These are phyloP conservation scores for Colletotrichum eleusines DNA, from an alignment of 2,329 filamentous ascomycete species.

Conservation along the genomic window DNA sequence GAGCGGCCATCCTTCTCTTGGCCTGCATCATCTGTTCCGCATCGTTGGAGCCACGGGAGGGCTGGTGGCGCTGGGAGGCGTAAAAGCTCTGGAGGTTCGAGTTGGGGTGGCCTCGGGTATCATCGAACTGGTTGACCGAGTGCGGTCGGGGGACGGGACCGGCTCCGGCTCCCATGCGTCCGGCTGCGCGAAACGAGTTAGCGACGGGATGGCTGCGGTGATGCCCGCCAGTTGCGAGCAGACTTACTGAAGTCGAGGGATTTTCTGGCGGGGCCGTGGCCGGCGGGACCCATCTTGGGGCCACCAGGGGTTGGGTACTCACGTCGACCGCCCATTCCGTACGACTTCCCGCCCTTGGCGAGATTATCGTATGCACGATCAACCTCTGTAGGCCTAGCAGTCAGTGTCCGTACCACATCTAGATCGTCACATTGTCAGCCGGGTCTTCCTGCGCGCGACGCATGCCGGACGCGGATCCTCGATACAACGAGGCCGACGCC, in stretches of 20 bases:
- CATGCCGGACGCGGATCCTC: background rate
- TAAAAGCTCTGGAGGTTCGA: constrained; percentile 95
- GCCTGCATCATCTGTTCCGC: constrained; percentile 99
- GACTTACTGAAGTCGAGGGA: constrained; percentile 48
- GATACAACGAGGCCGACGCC: background rate
- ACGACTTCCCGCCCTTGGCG: constrained; percentile 95
- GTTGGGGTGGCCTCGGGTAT: constrained; percentile 77
- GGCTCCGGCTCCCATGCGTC: constrained; percentile 70
- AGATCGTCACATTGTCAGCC: constrained; percentile 33
- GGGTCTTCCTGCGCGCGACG: constrained; percentile 29
- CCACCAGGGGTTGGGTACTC: constrained; percentile 77
- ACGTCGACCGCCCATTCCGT: constrained; percentile 79
- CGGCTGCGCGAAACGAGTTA: constrained; percentile 65
- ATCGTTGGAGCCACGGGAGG: constrained; percentile 85
- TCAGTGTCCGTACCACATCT: constrained; percentile 43
- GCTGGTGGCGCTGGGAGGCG: constrained; percentile 91
- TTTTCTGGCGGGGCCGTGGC: constrained; percentile 47
- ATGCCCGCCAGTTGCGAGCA: constrained; percentile 42
- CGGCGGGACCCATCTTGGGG: constrained; percentile 49
- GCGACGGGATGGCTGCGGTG: constrained; percentile 41
- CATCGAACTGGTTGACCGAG: constrained; percentile 85
- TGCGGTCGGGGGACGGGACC: constrained; percentile 79
- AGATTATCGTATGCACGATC: constrained; percentile 96
- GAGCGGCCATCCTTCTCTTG: constrained; percentile 98
- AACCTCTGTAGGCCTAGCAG: constrained; percentile 74